Evolutionary conservation across 345 rosid genomes (phyloP).

Genomic region (Murraya koenigii): DNA sequence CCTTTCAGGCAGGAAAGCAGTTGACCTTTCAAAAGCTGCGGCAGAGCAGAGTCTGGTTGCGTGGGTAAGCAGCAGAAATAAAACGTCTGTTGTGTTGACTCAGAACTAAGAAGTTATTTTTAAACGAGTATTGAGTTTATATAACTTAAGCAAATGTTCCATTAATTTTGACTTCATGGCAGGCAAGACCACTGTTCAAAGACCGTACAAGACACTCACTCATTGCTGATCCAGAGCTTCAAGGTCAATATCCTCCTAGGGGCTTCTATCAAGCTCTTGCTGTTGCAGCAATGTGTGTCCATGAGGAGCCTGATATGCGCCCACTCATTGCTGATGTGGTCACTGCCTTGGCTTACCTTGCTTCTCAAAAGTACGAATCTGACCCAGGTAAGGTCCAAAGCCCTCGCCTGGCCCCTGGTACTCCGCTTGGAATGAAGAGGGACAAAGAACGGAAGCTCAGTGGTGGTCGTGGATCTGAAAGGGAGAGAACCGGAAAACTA

Average conservation of each 20-base stretch:
- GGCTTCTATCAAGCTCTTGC: slow-evolving; percentile 95
- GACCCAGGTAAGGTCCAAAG: slow-evolving; percentile 41
- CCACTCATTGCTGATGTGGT: slow-evolving; percentile 88
- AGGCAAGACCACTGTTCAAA: slow-evolving; percentile 83
- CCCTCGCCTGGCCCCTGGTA: slow-evolving; percentile 41
- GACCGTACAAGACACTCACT: slow-evolving; percentile 74
- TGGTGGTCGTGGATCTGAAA: slow-evolving; percentile 22
- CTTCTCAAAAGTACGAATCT: slow-evolving; percentile 66
- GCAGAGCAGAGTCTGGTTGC: slow-evolving; percentile 88
- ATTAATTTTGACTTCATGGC: slow-evolving; percentile 24
- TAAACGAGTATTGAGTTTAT: neutral
- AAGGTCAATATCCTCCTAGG: slow-evolving; percentile 74
- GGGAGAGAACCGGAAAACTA: slow-evolving; percentile 21
- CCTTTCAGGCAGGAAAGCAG: slow-evolving; percentile 83
- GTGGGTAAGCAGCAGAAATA: slow-evolving; percentile 54
- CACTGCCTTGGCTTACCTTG: slow-evolving; percentile 80
- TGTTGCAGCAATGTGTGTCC: slow-evolving; percentile 91
- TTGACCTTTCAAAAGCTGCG: slow-evolving; percentile 55
- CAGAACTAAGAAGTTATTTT: neutral
- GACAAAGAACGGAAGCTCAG: slow-evolving; percentile 31
- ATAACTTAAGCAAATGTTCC: neutral
- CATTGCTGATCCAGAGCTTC: slow-evolving; percentile 83
- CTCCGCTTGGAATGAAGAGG: slow-evolving; percentile 58
- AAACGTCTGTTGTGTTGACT: neutral
- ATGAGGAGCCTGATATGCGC: slow-evolving; percentile 81